phyloP scores from a whole-genome alignment of 1,284 basidiomycete species.

The Grifola frondosa region DNA sequence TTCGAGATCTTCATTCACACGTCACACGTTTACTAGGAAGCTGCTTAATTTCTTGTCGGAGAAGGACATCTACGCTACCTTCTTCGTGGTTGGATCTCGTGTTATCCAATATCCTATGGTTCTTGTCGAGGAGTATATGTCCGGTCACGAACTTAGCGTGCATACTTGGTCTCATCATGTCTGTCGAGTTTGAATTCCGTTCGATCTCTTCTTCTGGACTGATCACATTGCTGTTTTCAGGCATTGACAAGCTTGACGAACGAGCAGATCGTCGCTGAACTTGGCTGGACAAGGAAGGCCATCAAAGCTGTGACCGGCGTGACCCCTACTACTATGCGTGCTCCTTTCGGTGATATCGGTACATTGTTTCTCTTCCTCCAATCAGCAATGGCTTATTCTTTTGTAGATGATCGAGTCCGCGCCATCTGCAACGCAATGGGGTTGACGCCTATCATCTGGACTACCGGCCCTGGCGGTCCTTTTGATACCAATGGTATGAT shows the following conservation, averaged over 20 bases:
- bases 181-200: no score
- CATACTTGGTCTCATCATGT: conserved; percentile 80
- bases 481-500: conserved; percentile 86
- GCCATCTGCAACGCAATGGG: conserved; percentile 84
- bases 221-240: conserved; percentile 20
- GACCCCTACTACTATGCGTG: conserved; percentile 69
- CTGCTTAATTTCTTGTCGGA: conserved; percentile 69
- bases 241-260: conserved; percentile 80
- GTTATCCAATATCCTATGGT: conserved; percentile 79
- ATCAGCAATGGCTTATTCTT: not conserved
- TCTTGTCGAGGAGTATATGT: conserved; percentile 83
- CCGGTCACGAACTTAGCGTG: conserved; percentile 77
- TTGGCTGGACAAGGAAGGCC: conserved; percentile 88
- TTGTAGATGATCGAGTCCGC: conserved; percentile 82
- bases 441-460: conserved; percentile 81
- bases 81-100: conserved; percentile 92
- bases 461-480: conserved; percentile 53
- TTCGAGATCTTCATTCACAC: conserved; percentile 22
- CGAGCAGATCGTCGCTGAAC: conserved; percentile 87
- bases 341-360: conserved; percentile 49
- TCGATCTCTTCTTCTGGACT: no score
- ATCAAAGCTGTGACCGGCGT: conserved; percentile 79
- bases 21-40: conserved; percentile 38
- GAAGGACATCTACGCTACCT: conserved; percentile 76
- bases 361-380: conserved; percentile 5